Evolutionary conservation across 2,329 filamentous ascomycete species (phyloP), one percentile per base, ranked within the genome.

Genomic region (Trichophyton rubrum): DNA sequence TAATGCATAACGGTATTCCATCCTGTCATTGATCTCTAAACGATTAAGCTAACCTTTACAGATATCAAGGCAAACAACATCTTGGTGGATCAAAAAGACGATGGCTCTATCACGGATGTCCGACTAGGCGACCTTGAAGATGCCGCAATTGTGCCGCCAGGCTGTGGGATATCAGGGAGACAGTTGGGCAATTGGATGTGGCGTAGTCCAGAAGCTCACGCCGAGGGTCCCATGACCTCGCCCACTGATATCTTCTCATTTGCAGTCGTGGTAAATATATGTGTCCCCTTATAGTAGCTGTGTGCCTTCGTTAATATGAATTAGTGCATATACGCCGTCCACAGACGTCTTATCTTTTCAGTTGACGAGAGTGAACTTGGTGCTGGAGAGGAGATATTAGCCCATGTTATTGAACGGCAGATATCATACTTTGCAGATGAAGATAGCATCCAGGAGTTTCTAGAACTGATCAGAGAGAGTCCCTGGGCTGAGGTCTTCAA

Each of bases 401-500:
- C 69, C 59, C 68, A 70, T 60, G 74, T 78, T 49, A 65, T 78
- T 30, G 71, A 76, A 62, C 73, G 74, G 20, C 77, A 79, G 62
- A 71, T 79, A 9, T 80, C 76, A 2, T 77, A 76, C 64, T 80
- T 80, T 66, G 73, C 72, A 55, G 73, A 79, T 62, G 67, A 69
- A 66, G 67, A 77, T 3, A 71, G 73, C 51, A 69, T 78, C 40
- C 68, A 72, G 33, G 72, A 70, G 20, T 70, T 79, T 58, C 64
- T 47, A 24, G 20, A 47, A 11, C 20, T 22, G 17, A 47, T 47
- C 11, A 20, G 43, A 6, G 45, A 73, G 22, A 75, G 72, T 63
- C 73, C 73, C 15, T 78, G 73, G 72, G 67, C 67, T 35, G 60
- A 71, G 35, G 68, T 74, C 35, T 72, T 78, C 49, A 67, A 71